Conservation (phyloP, 345 rosid species). For the Acer campestre region DNA sequence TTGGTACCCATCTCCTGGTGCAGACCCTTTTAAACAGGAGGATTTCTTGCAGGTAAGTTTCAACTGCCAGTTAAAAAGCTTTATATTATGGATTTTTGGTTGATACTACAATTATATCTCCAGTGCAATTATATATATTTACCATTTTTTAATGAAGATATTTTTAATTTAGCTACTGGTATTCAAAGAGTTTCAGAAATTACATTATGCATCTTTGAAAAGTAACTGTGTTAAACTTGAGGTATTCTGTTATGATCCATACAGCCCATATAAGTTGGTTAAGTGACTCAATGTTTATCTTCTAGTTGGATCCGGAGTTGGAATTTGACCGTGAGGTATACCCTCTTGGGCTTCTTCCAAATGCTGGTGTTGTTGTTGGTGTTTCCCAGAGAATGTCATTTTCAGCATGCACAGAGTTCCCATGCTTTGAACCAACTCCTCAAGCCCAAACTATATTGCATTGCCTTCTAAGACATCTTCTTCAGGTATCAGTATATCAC, state of each 20-base stretch:
- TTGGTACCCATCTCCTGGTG: slow-evolving; percentile 98
- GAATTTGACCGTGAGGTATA: slow-evolving; percentile 98
- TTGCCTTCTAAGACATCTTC: slow-evolving; percentile 95
- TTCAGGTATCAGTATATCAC: slow-evolving; percentile 63
- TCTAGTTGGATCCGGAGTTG: slow-evolving; percentile 94
- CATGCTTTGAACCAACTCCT: slow-evolving; percentile 97
- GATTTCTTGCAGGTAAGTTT: slow-evolving; percentile 88
- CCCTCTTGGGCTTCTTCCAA: slow-evolving; percentile 96
- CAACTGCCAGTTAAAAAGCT: slow-evolving; percentile 1
- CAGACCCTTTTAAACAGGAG: slow-evolving; percentile 87
- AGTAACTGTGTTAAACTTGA: not conserved
- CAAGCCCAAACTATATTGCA: slow-evolving; percentile 98
- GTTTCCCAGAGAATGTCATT: slow-evolving; percentile 95
- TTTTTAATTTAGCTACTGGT: slow-evolving; percentile 13
- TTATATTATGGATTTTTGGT: not conserved
- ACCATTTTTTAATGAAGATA: slow-evolving; percentile 13
- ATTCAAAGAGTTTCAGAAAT: not conserved
- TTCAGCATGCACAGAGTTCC: slow-evolving; percentile 97
- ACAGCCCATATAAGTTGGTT: not conserved
- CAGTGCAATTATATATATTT: not conserved
- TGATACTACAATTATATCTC: not conserved
- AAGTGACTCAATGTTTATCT: slow-evolving; percentile 27
- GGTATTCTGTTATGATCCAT: slow-evolving; percentile 7
- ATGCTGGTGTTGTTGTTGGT: slow-evolving; percentile 94
- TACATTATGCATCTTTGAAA: not conserved